Percentiles rank a stretch among this genome's conserved stretches.
phyloP scores from a whole-genome alignment of 2,329 filamentous ascomycete species.

The Epichloe sibirici region DNA sequence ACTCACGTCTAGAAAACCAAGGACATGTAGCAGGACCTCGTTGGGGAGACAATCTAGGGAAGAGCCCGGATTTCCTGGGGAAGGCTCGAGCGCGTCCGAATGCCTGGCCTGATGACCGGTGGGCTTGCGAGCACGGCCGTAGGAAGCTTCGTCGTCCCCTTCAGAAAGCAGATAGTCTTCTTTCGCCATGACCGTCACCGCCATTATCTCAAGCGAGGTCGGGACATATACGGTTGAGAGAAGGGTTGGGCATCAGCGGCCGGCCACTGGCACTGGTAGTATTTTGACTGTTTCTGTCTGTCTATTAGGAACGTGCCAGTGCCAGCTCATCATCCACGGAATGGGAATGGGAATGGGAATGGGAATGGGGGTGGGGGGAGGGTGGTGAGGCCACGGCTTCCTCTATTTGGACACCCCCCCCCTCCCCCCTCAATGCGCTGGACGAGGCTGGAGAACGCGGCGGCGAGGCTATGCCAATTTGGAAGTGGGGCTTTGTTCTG shows the following conservation, averaged over 20 bases:
- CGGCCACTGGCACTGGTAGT: neutral
- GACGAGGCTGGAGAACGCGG: neutral
- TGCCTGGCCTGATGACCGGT: neutral
- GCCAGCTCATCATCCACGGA: slow-evolving; percentile 1
- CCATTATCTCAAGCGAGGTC: neutral
- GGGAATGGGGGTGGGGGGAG: no score
- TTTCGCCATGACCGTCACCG: neutral
- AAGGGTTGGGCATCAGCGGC: slow-evolving; percentile 2
- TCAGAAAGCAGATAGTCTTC: neutral
- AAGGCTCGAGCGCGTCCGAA: neutral
- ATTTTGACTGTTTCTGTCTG: neutral
- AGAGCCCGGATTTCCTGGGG: slow-evolving; percentile 5
- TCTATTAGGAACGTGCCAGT: no score
- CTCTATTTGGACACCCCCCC: neutral
- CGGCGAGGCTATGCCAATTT: neutral
- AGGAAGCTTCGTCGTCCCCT: neutral
- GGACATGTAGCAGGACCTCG: slow-evolving; percentile 43
- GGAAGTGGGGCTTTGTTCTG: neutral
- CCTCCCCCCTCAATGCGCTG: neutral
- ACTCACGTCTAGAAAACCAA: slow-evolving; percentile 43
- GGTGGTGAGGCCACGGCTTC: neutral
- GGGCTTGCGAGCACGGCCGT: neutral
- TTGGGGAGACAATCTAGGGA: slow-evolving; percentile 36
- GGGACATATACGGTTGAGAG: no score
- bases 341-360: neutral